Conservation (phyloP, 2,329 filamentous ascomycete species). For the Tolypocladium ophioglossoides region DNA sequence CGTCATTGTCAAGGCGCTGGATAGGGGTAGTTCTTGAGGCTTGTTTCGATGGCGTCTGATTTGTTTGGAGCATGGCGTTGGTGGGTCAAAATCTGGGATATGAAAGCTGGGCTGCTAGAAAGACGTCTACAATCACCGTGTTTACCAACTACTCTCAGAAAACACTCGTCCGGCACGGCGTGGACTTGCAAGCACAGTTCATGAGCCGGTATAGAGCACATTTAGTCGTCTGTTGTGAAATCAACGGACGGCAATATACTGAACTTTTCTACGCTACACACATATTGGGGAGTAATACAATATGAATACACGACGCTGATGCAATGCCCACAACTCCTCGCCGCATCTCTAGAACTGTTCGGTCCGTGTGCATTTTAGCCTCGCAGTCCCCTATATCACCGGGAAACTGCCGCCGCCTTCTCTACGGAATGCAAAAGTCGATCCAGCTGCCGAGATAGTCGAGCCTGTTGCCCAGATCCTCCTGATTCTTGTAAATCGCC, state of each 20-base stretch:
- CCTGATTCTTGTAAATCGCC: conserved; percentile 57
- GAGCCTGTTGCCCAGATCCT: conserved; percentile 51
- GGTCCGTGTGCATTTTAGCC: neutral
- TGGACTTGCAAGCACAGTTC: neutral
- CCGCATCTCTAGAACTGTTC: no score
- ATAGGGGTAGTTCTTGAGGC: conserved; percentile 13
- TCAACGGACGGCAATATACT: neutral
- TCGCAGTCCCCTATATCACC: neutral
- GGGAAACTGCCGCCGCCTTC: neutral
- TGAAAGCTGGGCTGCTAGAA: neutral
- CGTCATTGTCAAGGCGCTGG: conserved; percentile 47
- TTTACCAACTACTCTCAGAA: neutral
- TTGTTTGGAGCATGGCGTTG: conserved; percentile 3
- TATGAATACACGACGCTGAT: neutral
- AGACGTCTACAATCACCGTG: neutral
- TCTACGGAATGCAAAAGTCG: conserved; percentile 61
- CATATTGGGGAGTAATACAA: neutral
- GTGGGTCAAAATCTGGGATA: neutral
- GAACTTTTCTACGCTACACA: neutral
- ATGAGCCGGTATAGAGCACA: neutral
- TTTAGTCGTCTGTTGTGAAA: neutral
- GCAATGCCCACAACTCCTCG: neutral
- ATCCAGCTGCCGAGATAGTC: conserved; percentile 88
- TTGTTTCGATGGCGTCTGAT: neutral
- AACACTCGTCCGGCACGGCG: neutral